Base-by-base conservation (phyloP, 331 rosid genomes). In the Phaseolus coccineus region DNA sequence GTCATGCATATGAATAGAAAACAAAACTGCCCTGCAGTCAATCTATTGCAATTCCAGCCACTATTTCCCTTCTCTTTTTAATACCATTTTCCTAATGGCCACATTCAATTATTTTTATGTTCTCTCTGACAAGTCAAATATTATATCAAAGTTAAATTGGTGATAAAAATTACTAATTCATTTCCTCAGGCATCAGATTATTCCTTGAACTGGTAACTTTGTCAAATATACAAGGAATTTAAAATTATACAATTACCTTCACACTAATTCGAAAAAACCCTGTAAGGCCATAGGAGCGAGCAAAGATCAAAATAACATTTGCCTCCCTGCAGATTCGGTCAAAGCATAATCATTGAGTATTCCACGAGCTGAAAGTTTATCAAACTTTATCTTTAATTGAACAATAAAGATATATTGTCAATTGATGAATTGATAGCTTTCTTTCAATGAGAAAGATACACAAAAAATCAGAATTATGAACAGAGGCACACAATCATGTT, bases 261-360 rank as follows among this genome's bases (percentile, higher is more conserved):
- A 91, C 63, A 89, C 99, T 96, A 81, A 91, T 90, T 80, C 99
- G 89, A 72, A 96, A 93, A 79, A 96, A 87, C 73, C 99, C 99
- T 57, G 97, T 86, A 69, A 96, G 96, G 70, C 99, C 99, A 81
- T 96, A 96, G 69, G 99, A 93, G 76, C 99, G 98, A 84, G 98
- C 98, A 84, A 91, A 84, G 39, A 96, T 71, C 89, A 91, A 78
- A 76, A 85, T 89, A 78, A 91, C 96, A 85, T 96, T 90, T 5
- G 91, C 93, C 84, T 87, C 86, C 88, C 96, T 83, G 77, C 99
- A 96, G 80, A 96, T 91, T 78, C 76, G 88, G 70, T 91, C 99
- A 67, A 19, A 96, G 99, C 94, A 90, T 96, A 80, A 96, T 67
- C 93, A 90, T 88, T 15, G 94, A 90, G 79, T 81, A 89, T 81